Evolutionary conservation across 176 grass and related monocot species (phyloP).

Genomic region (Alopecurus myosuroides): DNA sequence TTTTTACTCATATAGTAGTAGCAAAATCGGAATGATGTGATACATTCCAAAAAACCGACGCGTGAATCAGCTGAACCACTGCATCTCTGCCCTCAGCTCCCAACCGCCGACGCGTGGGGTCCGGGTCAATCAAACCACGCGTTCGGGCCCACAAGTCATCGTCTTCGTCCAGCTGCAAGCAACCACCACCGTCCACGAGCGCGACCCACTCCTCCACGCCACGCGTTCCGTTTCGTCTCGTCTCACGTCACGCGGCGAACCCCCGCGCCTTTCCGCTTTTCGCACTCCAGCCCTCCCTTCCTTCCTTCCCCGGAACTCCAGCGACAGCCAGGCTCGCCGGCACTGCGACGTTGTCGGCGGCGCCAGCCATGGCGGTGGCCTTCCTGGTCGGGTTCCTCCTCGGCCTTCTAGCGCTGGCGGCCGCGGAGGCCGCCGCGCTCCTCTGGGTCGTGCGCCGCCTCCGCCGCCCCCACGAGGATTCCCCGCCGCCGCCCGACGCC

Average conservation of each 20-base stretch:
- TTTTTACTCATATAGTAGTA: no score
- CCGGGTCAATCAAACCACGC: background rate
- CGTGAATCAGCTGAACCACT: no score
- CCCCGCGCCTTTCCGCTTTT: background rate
- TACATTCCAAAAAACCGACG: no score
- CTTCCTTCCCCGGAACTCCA: background rate
- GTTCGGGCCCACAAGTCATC: background rate
- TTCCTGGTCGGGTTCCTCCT: slow-evolving; percentile 65
- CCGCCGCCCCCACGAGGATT: slow-evolving; percentile 3
- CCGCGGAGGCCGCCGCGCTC: slow-evolving; percentile 39
- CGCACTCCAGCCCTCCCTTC: background rate
- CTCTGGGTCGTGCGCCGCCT: slow-evolving; percentile 44
- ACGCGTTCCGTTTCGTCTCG: background rate
- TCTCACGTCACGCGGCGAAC: slow-evolving; percentile 16
- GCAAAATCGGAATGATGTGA: no score
- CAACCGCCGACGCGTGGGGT: background rate
- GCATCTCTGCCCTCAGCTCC: background rate
- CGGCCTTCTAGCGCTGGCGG: slow-evolving; percentile 43
- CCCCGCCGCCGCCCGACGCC: background rate
- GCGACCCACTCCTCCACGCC: background rate
- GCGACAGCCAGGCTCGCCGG: background rate
- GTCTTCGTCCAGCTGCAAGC: background rate
- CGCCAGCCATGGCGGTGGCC: slow-evolving; percentile 30
- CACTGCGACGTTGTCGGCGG: no score
- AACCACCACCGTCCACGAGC: background rate